Base-by-base conservation (phyloP, 164 flowering plant genomes). In the Saururus chinensis region DNA sequence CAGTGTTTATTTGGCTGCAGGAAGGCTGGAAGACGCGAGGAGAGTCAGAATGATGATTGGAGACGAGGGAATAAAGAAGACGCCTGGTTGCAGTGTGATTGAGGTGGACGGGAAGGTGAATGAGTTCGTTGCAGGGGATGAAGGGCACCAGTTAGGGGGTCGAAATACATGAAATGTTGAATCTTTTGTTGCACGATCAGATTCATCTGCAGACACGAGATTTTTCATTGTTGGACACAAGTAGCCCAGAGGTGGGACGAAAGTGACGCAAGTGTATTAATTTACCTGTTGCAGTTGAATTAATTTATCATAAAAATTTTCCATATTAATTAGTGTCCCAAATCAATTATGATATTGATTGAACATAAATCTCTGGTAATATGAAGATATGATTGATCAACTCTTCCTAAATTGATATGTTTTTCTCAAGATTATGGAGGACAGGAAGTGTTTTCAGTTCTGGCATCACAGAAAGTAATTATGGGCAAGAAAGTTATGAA, bases 101-200 rank as follows among this genome's bases (percentile, higher is more conserved):
- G 85, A 81, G 75, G 79, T 81, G 57, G 75, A 74, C 68, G 81
- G 81, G 23, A 61, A 12, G 45, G 68, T 68, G 24, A 69, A 63
- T 60, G 77, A 81, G 20, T 79, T 81, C 68, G 80, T 77, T 54
- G 73, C 80, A 24, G 81, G 85, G 40, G 85, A 81, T 67, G 66
- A 49, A 4, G 69, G 66, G 4, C 79, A 79, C 62, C 72, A 64
- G 12, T 62, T 41, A n/a, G 12, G 56, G 45, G 7, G 53, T 26
- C 14, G 56, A 56, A 13, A 57, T 64, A 13, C 24, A 35, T 19
- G 26, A 11, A 20, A 49, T 57, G 61, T 41, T 64, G 61, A n/a
- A 26, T 24, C 61, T 64, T n/a, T 57, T 64, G 42, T 57, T 64
- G 42, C 23, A 56, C 13, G 24, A 57, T 30, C 52, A 56, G 14